Conservation (phyloP, 1,284 basidiomycete genomes). For the Retiboletus flavoniger region DNA sequence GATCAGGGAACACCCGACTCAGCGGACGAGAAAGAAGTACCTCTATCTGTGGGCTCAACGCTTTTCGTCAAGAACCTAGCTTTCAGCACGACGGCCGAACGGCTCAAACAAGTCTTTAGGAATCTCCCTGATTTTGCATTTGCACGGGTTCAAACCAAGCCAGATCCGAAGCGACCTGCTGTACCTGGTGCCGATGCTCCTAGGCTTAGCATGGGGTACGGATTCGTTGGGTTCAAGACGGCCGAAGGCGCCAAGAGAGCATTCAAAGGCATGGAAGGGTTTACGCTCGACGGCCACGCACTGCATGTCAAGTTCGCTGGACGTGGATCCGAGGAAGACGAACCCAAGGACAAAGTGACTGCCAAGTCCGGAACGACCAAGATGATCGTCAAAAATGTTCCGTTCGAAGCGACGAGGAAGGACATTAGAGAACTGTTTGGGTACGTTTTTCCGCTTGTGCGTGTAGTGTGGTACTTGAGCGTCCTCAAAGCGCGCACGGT, state of each 20-base stretch:
- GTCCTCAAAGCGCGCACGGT: conserved; percentile 69
- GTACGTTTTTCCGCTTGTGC: conserved; percentile 43
- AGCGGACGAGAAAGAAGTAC: conserved; percentile 43
- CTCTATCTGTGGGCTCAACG: conserved; percentile 72
- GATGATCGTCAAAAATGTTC: conserved; percentile 96
- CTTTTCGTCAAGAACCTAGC: conserved; percentile 95
- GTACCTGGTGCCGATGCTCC: conserved; percentile 42
- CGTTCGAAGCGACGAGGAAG: conserved; percentile 94
- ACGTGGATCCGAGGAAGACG: conserved; percentile 69
- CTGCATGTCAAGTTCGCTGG: conserved; percentile 87
- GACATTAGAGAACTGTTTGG: conserved; percentile 87
- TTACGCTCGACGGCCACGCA: conserved; percentile 85
- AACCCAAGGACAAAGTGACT: conserved; percentile 43
- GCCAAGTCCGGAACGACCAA: conserved; percentile 71
- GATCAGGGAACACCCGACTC: conserved; percentile 37
- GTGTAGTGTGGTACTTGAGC: background rate
- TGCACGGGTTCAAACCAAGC: conserved; percentile 89
- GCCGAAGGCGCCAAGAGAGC: conserved; percentile 73
- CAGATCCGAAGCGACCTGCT: conserved; percentile 72
- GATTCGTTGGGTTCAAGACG: conserved; percentile 90
- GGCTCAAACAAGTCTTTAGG: conserved; percentile 71
- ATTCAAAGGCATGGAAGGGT: conserved; percentile 77
- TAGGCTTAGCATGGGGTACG: conserved; percentile 90
- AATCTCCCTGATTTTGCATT: conserved; percentile 83
- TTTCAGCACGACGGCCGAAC: conserved; percentile 83